phyloP scores from a whole-genome alignment of 805 yeast genomes.

The Schwanniomyces sp. region DNA sequence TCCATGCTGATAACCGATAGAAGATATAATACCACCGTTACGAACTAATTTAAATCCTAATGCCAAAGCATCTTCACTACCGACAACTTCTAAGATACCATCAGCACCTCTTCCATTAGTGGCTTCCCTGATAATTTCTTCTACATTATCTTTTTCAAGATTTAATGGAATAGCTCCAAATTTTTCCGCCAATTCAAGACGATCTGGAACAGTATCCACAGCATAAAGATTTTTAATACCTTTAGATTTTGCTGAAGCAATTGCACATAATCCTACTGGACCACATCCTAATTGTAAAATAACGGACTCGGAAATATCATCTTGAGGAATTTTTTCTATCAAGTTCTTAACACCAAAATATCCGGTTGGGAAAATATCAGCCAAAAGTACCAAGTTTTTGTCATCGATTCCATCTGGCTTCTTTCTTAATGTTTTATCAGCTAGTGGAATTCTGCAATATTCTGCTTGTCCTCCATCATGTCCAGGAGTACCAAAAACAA shows the following conservation, averaged over 20 bases:
- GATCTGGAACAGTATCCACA: neutral
- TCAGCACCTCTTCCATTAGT: conserved; percentile 1
- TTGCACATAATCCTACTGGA: conserved; percentile 1
- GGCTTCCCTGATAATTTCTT: neutral
- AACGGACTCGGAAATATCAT: neutral
- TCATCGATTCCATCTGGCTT: conserved; percentile 1
- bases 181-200: neutral
- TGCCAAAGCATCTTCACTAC: conserved; percentile 1
- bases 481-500: neutral
- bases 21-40: neutral
- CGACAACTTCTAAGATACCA: conserved; percentile 1
- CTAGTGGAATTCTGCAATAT: neutral
- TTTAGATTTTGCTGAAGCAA: neutral
- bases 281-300: neutral
- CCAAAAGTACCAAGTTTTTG: neutral
- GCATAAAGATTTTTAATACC: neutral
- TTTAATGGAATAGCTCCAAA: neutral
- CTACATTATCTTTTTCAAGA: neutral
- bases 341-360: neutral
- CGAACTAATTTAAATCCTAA: neutral
- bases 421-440: neutral
- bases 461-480: conserved; percentile 4
- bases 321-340: neutral
- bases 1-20: conserved; percentile 1
- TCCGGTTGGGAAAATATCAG: conserved; percentile 1